Conservation (phyloP, 345 rosid species). For the Syzygium aqueum region DNA sequence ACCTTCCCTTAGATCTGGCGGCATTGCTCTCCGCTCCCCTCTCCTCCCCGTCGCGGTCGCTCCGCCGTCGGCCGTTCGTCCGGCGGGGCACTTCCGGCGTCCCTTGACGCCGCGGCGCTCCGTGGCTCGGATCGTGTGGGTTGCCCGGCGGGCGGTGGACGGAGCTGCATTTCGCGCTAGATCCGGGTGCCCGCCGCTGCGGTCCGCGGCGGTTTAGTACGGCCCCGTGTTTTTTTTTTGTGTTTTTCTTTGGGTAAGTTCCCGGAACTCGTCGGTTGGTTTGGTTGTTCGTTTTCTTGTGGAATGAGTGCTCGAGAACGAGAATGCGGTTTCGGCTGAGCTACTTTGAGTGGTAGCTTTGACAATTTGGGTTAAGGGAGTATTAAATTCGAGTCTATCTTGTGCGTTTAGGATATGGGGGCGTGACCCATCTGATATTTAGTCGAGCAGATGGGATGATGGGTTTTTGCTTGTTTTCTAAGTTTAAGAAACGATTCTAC, state of each 20-base stretch:
- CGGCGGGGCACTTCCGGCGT: background rate
- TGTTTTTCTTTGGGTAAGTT: background rate
- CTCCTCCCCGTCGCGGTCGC: background rate
- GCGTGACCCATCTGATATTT: background rate
- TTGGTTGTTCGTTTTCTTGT: background rate
- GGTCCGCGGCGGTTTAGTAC: background rate
- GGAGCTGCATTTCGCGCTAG: slow-evolving; percentile 14
- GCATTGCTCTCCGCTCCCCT: background rate
- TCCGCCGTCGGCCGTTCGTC: background rate
- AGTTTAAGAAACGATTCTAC: background rate
- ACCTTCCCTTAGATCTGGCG: background rate
- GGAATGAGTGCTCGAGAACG: background rate
- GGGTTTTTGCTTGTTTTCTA: background rate
- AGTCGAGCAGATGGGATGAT: background rate
- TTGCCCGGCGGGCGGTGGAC: background rate
- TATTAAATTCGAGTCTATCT: background rate
- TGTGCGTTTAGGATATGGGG: background rate
- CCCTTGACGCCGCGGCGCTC: background rate
- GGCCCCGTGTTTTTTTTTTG: background rate
- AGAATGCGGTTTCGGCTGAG: background rate
- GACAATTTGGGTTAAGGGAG: background rate
- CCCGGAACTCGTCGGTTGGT: background rate
- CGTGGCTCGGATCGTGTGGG: background rate
- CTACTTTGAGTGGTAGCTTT: background rate
- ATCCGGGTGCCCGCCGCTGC: slow-evolving; percentile 6